phyloP scores from a whole-genome alignment of 352 stramenopile genomes.

The Pythium scleroteichum region DNA sequence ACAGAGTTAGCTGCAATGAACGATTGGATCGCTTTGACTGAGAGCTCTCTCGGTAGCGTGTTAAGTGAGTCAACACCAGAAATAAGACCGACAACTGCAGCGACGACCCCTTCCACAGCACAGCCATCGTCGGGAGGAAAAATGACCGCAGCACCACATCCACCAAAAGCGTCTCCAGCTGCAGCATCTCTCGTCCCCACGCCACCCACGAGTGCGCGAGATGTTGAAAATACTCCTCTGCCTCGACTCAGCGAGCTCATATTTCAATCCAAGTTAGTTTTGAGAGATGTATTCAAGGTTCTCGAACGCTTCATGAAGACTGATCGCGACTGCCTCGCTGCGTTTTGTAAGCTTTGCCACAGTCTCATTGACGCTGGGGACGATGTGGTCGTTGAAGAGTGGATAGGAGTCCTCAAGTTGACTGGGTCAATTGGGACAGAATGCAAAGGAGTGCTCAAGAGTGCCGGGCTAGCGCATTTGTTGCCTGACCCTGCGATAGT shows the following conservation, averaged over 20 bases:
- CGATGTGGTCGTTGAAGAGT: conserved; percentile 21
- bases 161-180: conserved; percentile 5
- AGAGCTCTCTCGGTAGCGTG: conserved; percentile 9
- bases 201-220: conserved; percentile 32
- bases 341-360: conserved; percentile 27
- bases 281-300: conserved; percentile 25
- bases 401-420: conserved; percentile 39
- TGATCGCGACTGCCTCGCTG: conserved; percentile 10
- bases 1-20: conserved; percentile 16
- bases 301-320: conserved; percentile 21
- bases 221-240: conserved; percentile 8
- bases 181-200: neutral
- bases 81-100: conserved; percentile 5
- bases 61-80: neutral
- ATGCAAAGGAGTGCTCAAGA: conserved; percentile 37
- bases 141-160: too few relatives aligned
- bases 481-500: conserved; percentile 30
- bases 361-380: conserved; percentile 16
- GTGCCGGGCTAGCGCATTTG: conserved; percentile 34
- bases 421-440: conserved; percentile 35
- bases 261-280: conserved; percentile 28
- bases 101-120: neutral
- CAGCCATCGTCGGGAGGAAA: neutral
- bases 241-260: conserved; percentile 42
- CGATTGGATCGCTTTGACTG: conserved; percentile 17